Percentiles rank a stretch among this genome's conserved stretches.
Evolutionary conservation across 441 rosid genomes (phyloP).

Genomic region (Corymbia citriodora): DNA sequence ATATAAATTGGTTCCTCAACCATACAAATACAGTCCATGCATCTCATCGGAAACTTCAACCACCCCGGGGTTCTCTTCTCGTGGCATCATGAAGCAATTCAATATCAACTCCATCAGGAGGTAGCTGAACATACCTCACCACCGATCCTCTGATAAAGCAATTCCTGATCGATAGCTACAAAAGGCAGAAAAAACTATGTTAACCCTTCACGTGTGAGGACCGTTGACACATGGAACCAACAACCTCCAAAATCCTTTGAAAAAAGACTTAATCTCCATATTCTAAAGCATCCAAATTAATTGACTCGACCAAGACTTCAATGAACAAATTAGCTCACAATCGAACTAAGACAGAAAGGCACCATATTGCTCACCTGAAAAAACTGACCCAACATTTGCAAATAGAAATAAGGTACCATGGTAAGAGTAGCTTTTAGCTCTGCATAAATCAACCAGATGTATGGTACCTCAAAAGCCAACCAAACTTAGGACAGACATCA

Average conservation of each 20-base stretch:
- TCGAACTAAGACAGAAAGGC: background rate
- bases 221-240: rapidly evolving
- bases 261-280: background rate
- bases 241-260: background rate
- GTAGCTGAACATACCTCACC: conserved; percentile 92
- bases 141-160: conserved; percentile 98
- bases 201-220: background rate
- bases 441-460: background rate
- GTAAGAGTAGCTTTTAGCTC: background rate
- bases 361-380: rapidly evolving
- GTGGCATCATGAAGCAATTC: conserved; percentile 98
- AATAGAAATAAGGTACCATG: background rate
- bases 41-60: conserved; percentile 27
- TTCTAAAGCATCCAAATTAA: background rate
- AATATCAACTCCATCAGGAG: conserved; percentile 93
- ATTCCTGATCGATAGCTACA: conserved; percentile 93
- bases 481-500: too few species aligned
- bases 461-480: background rate
- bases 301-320: background rate
- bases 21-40: background rate
- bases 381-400: background rate
- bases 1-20: background rate
- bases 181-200: background rate
- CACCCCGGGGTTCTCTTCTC: conserved; percentile 98
- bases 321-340: background rate